Evolutionary conservation across 768 basidiomycete genomes (phyloP).

Genomic region (Leccinum pellstonianum): DNA sequence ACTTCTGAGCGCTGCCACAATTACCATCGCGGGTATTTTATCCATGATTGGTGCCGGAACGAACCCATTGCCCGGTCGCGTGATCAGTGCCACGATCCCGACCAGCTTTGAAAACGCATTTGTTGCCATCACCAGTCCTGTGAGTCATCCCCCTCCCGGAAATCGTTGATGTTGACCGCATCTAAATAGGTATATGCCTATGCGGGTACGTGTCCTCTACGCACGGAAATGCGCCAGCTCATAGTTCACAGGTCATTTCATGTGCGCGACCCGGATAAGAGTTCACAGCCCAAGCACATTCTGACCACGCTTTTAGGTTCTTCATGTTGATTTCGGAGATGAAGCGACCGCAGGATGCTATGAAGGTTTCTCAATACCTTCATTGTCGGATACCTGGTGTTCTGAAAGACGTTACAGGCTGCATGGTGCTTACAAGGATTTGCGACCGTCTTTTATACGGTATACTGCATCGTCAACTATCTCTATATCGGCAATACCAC

Average conservation of each 20-base stretch:
- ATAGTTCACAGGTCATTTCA: constrained; percentile 45
- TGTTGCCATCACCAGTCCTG: constrained; percentile 4
- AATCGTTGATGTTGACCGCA: neutral
- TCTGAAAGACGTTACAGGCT: constrained; percentile 18
- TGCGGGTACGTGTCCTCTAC: constrained; percentile 9
- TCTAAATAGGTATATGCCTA: constrained; percentile 2
- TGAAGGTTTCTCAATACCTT: constrained; percentile 44
- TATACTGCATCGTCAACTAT: constrained; percentile 48
- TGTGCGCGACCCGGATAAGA: constrained; percentile 32
- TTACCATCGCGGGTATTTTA: constrained; percentile 45
- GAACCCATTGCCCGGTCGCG: constrained; percentile 40
- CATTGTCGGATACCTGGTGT: neutral
- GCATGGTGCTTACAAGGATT: constrained; percentile 57
- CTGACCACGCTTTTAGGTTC: constrained; percentile 39
- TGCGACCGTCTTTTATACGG: constrained; percentile 47
- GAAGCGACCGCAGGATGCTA: constrained; percentile 49
- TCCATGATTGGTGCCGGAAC: constrained; percentile 51
- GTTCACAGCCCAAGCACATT: neutral
- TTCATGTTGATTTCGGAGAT: constrained; percentile 61
- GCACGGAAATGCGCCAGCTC: neutral
- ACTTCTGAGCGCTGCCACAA: constrained; percentile 41
- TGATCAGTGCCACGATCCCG: constrained; percentile 33
- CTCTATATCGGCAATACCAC: constrained; percentile 42
- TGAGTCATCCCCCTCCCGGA: neutral
- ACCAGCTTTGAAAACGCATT: constrained; percentile 40